These are phyloP conservation scores for Rhazya stricta DNA, from an alignment of 257 asterid species.

Conservation along the genomic window DNA sequence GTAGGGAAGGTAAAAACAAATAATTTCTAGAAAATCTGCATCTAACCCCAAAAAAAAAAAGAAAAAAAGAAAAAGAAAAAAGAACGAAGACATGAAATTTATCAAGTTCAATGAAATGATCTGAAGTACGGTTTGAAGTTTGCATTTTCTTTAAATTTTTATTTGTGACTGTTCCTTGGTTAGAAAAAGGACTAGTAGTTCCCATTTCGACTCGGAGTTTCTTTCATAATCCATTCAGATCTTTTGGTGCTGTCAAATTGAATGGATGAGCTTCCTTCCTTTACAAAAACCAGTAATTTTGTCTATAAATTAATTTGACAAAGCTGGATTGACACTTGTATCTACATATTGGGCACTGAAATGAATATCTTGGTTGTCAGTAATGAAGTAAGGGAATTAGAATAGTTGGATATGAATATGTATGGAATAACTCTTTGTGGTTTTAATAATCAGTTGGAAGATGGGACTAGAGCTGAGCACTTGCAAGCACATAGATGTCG, in stretches of 20 bases:
- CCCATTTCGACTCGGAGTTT: background rate
- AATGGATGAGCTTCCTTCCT: no score
- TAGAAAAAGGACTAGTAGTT: background rate
- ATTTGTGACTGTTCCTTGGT: background rate
- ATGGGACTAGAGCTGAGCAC: slow-evolving; percentile 69
- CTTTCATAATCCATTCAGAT: background rate
- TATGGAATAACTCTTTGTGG: background rate
- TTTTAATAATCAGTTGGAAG: slow-evolving; percentile 70
- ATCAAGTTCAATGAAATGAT: background rate
- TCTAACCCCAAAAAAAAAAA: no score
- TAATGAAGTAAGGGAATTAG: background rate
- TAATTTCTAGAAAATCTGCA: background rate
- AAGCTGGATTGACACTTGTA: background rate
- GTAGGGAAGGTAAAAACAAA: background rate
- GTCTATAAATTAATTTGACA: background rate
- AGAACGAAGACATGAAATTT: background rate
- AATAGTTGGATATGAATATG: background rate
- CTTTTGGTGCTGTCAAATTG: background rate
- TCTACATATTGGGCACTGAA: background rate
- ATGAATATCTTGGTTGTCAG: background rate
- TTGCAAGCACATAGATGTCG: slow-evolving; percentile 94
- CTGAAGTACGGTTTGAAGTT: background rate
- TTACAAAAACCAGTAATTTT: no score
- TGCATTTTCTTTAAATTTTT: background rate
- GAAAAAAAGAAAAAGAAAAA: no score